phyloP scores from a whole-genome alignment of 345 rosid species.

The Streptanthus diversifolius region DNA sequence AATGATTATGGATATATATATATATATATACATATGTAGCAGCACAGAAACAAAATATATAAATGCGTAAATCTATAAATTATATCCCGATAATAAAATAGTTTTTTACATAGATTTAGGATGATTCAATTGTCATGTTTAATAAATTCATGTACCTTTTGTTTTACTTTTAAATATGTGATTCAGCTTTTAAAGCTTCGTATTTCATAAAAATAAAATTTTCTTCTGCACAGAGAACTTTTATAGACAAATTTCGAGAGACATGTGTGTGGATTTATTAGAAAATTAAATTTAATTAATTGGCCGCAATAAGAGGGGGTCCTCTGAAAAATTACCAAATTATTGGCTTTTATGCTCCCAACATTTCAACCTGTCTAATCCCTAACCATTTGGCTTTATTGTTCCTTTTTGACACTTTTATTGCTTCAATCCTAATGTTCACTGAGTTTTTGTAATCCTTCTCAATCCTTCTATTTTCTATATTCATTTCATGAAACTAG shows the following conservation, averaged over 20 bases:
- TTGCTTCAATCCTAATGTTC: slow-evolving; percentile 41
- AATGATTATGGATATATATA: background rate
- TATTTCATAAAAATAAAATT: slow-evolving; percentile 4
- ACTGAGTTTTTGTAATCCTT: slow-evolving; percentile 17
- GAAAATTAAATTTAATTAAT: slow-evolving; percentile 10
- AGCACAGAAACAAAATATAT: background rate
- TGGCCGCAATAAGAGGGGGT: slow-evolving; percentile 39
- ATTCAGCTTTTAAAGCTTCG: slow-evolving; percentile 22
- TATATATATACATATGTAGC: too few species aligned
- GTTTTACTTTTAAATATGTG: background rate
- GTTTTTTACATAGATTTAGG: background rate
- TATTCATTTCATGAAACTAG: background rate
- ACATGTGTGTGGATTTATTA: slow-evolving; percentile 20
- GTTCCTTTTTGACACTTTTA: slow-evolving; percentile 28
- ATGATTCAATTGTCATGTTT: background rate
- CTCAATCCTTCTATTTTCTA: background rate
- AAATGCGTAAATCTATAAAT: background rate
- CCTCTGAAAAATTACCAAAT: slow-evolving; percentile 37
- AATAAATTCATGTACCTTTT: background rate
- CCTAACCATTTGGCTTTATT: slow-evolving; percentile 43
- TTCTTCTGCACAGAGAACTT: slow-evolving; percentile 1
- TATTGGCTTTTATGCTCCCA: slow-evolving; percentile 44
- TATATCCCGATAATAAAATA: background rate
- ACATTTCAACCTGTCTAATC: slow-evolving; percentile 40
- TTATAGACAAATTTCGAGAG: background rate